Evolutionary conservation across 2,329 filamentous ascomycete genomes (phyloP).

Genomic region (Trichoderma sp.): DNA sequence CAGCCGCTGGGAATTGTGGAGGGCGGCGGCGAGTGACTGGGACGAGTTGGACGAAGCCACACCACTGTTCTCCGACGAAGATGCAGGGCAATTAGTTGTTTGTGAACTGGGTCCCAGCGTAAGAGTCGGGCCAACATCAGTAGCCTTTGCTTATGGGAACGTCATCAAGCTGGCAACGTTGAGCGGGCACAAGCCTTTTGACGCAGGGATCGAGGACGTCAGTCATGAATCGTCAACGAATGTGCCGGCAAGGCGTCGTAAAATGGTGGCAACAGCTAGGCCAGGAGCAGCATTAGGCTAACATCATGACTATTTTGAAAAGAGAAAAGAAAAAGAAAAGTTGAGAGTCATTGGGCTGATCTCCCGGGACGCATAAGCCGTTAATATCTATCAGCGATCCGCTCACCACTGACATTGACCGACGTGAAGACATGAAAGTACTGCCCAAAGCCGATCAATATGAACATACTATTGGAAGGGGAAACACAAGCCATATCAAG

Average conservation of each 20-base stretch:
- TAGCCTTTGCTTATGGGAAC: slow-evolving; percentile 71
- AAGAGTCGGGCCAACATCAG: slow-evolving; percentile 59
- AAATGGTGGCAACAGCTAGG: slow-evolving; percentile 27
- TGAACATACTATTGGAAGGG: background rate
- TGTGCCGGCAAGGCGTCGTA: slow-evolving; percentile 41
- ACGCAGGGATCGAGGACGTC: slow-evolving; percentile 36
- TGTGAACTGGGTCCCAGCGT: slow-evolving; percentile 63
- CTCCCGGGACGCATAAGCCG: background rate
- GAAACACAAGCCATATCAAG: background rate
- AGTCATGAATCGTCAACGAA: slow-evolving; percentile 33
- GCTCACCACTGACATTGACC: background rate
- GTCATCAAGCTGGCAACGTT: slow-evolving; percentile 67
- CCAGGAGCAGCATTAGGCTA: slow-evolving; percentile 28
- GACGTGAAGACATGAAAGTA: background rate
- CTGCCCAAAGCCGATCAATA: background rate
- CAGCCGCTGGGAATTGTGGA: slow-evolving; percentile 55
- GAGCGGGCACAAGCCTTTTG: slow-evolving; percentile 61
- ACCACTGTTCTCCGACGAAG: slow-evolving; percentile 43
- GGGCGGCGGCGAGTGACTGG: slow-evolving; percentile 45
- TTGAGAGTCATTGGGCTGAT: background rate
- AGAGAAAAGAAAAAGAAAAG: background rate
- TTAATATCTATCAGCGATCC: background rate
- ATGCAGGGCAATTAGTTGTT: slow-evolving; percentile 59
- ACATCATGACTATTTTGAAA: background rate
- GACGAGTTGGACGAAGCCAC: slow-evolving; percentile 45